These are phyloP conservation scores for Juncus effusus DNA, from an alignment of 176 grass and related monocot species.

Conservation along the genomic window DNA sequence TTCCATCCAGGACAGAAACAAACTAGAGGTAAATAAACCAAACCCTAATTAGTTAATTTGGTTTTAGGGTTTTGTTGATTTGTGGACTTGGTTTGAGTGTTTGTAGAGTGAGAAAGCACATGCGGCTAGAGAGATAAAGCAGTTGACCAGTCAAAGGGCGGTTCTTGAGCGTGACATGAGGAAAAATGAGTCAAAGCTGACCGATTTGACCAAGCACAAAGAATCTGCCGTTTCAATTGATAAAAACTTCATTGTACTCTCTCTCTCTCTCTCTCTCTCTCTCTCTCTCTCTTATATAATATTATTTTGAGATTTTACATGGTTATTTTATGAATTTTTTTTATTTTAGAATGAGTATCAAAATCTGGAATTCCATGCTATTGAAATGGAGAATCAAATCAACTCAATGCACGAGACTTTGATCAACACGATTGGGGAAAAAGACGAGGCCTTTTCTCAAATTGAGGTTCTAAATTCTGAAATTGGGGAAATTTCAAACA, in stretches of 20 bases:
- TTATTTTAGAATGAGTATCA: constrained; percentile 70
- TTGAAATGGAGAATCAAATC: constrained; percentile 64
- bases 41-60: neutral
- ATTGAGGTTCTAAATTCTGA: constrained; percentile 51
- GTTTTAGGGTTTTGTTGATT: neutral
- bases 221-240: constrained; percentile 37
- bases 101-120: constrained; percentile 73
- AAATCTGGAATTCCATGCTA: constrained; percentile 56
- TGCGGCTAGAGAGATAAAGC: constrained; percentile 66
- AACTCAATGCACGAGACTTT: constrained; percentile 65
- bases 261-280: neutral
- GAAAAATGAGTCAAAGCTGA: constrained; percentile 51
- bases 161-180: constrained; percentile 84
- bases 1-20: constrained; percentile 77
- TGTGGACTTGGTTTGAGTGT: constrained; percentile 12
- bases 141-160: constrained; percentile 61
- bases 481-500: constrained; percentile 52
- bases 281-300: no score
- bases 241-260: constrained; percentile 40
- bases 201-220: constrained; percentile 32
- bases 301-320: constrained; percentile 1
- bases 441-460: constrained; percentile 59
- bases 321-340: neutral
- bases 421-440: constrained; percentile 46
- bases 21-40: constrained; percentile 65